Base-by-base conservation (phyloP, 768 basidiomycete species). In the Amanita subjunquillea region DNA sequence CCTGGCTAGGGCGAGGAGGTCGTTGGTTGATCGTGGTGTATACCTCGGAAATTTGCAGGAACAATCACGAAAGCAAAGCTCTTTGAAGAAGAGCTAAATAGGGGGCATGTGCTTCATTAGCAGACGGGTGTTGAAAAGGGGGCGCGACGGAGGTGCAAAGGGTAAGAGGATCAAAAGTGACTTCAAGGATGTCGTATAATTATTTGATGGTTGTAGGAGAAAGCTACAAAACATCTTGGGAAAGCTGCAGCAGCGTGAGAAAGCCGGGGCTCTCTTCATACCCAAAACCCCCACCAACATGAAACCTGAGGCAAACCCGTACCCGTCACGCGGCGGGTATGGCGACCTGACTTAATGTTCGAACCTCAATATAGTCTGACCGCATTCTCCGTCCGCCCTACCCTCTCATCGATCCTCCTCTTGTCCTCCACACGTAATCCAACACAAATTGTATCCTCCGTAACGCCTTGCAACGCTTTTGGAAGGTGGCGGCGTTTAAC, bases 81-180 rank as follows among this genome's bases (percentile, higher is more conserved):
- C 87, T 88, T 58, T 90, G 85, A 55, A 98, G 80, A 54, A 93
- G 87, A n/a, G 85, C 78, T 17, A 93, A 79, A 68, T 96, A 97
- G 1, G 85, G 82, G 0, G 85, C 73, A 60, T 88, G 92, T 1
- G 80, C 73, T 8, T 75, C 66, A 41, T 82, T 77, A 5, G 68
- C 61, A 13, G 71, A 65, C 52, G 94, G 78, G 4, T 72, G 61
- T 40, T 77, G 69, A 51, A 98, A 78, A 55, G 96, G 73, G 8
- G 92, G 90, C 3, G 88, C 82, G 40, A 91, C 82, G 56, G 78
- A 76, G 4, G 77, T 65, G 65, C 90, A 90, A 54, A 96, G 84
- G 0, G 82, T 84, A 57, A 95, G 79, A 0, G 95, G 95, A 64
- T 97, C 91, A 61, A 97, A 95, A 6, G 90, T 86, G 39, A 87